phyloP scores from a whole-genome alignment of 768 basidiomycete genomes.

The Dentipellis sp. region DNA sequence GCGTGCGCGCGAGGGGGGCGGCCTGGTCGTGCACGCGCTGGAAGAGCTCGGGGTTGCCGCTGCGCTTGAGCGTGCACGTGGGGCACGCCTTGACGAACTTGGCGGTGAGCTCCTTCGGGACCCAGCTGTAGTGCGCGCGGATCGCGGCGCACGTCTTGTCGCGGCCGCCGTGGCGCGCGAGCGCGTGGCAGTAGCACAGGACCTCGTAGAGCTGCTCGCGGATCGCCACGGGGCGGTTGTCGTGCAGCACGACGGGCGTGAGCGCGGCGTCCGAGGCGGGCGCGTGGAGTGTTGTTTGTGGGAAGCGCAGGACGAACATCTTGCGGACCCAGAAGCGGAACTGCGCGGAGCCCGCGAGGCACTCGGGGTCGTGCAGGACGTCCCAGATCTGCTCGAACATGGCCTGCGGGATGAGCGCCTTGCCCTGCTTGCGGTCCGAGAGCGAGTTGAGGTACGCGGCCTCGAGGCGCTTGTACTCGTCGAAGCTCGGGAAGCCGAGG shows the following conservation, averaged over 20 bases:
- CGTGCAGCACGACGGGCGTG: conserved; percentile 52
- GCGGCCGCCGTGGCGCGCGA: conserved; percentile 36
- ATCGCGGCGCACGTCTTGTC: conserved; percentile 69
- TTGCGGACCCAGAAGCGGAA: conserved; percentile 17
- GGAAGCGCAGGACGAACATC: conserved; percentile 14
- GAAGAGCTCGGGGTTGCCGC: conserved; percentile 21
- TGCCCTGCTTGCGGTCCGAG: conserved; percentile 13
- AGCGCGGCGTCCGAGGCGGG: neutral
- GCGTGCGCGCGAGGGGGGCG: neutral
- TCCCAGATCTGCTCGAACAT: conserved; percentile 11
- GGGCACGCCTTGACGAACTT: conserved; percentile 75
- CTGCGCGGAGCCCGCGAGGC: conserved; percentile 12
- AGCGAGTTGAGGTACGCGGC: conserved; percentile 10
- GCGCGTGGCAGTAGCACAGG: conserved; percentile 26
- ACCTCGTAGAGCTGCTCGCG: conserved; percentile 74
- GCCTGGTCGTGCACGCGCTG: conserved; percentile 5
- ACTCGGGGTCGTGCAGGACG: conserved; percentile 10
- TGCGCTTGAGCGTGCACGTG: conserved; percentile 48
- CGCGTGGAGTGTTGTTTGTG: conserved; percentile 9
- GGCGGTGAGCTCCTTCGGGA: conserved; percentile 77
- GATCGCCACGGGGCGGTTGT: conserved; percentile 65
- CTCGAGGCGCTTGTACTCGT: conserved; percentile 13
- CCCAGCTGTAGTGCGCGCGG: conserved; percentile 66
- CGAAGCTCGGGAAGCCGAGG: conserved; percentile 12
- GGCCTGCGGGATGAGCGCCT: conserved; percentile 15